Conservation (phyloP, 306 rosid species). For the Prunus padus region DNA sequence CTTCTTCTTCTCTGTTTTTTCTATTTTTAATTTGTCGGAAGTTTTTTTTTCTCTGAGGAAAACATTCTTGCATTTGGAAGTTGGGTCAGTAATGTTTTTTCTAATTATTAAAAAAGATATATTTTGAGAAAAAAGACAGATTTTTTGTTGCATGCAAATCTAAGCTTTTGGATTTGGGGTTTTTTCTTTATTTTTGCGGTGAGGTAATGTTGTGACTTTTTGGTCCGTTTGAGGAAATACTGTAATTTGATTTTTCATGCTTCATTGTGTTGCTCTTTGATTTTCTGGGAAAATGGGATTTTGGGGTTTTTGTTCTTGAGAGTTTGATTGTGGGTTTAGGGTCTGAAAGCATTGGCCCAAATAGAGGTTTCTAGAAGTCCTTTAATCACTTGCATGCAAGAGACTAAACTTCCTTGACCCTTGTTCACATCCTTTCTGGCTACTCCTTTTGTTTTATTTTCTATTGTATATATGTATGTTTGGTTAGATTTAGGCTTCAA, state of each 20-base stretch:
- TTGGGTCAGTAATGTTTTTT: not conserved
- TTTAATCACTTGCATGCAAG: slow-evolving; percentile 18
- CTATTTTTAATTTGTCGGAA: not conserved
- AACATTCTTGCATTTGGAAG: slow-evolving; percentile 5
- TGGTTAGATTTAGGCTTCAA: not conserved
- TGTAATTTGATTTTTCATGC: not conserved
- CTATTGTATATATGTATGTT: not conserved
- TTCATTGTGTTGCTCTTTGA: not conserved
- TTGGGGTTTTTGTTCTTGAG: not conserved
- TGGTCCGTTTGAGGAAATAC: not conserved
- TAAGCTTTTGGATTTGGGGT: slow-evolving; percentile 6
- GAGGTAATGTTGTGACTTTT: not conserved
- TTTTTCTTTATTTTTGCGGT: not conserved
- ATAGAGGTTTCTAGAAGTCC: not conserved
- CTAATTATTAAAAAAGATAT: not conserved
- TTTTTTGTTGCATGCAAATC: slow-evolving; percentile 26
- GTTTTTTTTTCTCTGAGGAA: not conserved
- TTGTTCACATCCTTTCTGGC: not conserved
- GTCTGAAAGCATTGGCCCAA: slow-evolving; percentile 14
- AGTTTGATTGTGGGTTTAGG: slow-evolving; percentile 24
- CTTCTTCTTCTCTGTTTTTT: not conserved
- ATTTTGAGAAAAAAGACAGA: not conserved
- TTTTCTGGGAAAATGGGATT: slow-evolving; percentile 12
- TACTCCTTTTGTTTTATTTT: not conserved
- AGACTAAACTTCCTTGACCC: not conserved